Evolutionary conservation across 2,329 filamentous ascomycete species (phyloP), one percentile per base, ranked within the genome.

Genomic region (Leptographium wingfieldii): DNA sequence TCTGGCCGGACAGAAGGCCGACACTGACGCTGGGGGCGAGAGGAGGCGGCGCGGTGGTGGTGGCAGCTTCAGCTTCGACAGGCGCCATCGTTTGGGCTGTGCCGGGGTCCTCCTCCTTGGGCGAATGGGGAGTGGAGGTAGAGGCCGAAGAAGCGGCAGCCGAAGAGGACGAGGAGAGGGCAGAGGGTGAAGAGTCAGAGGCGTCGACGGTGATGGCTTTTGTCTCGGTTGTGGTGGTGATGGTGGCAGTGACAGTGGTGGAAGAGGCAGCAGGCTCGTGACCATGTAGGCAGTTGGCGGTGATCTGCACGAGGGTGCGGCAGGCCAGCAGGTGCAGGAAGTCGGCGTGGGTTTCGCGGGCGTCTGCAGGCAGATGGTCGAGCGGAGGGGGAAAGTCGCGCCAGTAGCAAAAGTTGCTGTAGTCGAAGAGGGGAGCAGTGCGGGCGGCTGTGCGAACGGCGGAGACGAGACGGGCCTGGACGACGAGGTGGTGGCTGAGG

Each of bases 371-470:
- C 14, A 56, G 12, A 6, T 46, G 27, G 22, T 46, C 56, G 25
- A 40, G 25, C 2, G 33, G 25, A 2, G 55, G 53, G 40, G 52
- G 57, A 19, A 31, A 43, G 29, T 61, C 60, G 7, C 57, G 48
- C 62, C 62, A 64, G 52, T 61, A 64, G 55, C 51, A 62, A 11
- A 61, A 54, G 48, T 64, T 64, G 35, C 60, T 55, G 56, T 64
- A 64, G 55, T 62, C 54, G 52, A 59, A 59, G 5, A 61, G 31
- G 1, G 59, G 57, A 5, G 53, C 38, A 5, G 49, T 0, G 1
- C 38, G 31, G 25, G 27, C 33, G 14, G 27, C 38, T 25, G 55
- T 56, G 11, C 53, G 61, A 9, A 62, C 54, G 25, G 49, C 46
- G 5, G 61, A 59, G 10, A 62, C 57, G 16, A 64, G 61, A 11